Evolutionary conservation across 1,284 basidiomycete genomes (phyloP), one percentile per base, ranked within the genome.

Genomic region (Bjerkandera adusta): DNA sequence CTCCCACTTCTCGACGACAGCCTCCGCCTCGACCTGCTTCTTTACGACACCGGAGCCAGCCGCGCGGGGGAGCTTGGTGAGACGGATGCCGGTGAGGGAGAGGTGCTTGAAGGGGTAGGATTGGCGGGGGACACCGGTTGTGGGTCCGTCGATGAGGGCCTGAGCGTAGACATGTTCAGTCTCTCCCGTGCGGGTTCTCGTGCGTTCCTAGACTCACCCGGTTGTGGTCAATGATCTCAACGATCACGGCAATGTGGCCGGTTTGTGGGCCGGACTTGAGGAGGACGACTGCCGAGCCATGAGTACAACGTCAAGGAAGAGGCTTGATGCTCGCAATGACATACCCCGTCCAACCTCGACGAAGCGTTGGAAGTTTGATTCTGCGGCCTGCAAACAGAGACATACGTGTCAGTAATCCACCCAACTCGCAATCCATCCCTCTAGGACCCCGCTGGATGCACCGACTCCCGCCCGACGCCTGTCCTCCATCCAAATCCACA

Each of bases 191-290:
- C 16, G 30, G 1, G 34, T 1, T 30, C 22, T 36, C 21, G 16
- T 32, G 21, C 24, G n/a, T n/a, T 29, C n/a, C 11, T 11, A 27
- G n/a, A 73, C 89, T 56, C 63, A 97, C 95, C 69, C 94, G 85
- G 81, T 95, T 97, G 82, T 98, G 96, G 83, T 99, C 97, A 59
- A 99, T 93, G 72, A 99, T 94, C 74, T 98, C 95, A 52, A 85
- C 85, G 66, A 99, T 95, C 59, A 94, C 89, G 55, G 97, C 97
- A 65, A 97, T 90, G 71, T 89, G 89, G 63, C 94, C 93, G 51
- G 84, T 77, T 52, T 75, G 81, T 53, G 90, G 90, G 55, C 95
- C 96, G 56, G 87, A 73, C 71, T 90, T 92, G 75, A 98, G 80
- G 75, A 98, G 92, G 70, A 98, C 92, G 58, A 98, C 95, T 89